Evolutionary conservation across 1,139 yeast genomes (phyloP).

Genomic region (Geotrichum australiense): DNA sequence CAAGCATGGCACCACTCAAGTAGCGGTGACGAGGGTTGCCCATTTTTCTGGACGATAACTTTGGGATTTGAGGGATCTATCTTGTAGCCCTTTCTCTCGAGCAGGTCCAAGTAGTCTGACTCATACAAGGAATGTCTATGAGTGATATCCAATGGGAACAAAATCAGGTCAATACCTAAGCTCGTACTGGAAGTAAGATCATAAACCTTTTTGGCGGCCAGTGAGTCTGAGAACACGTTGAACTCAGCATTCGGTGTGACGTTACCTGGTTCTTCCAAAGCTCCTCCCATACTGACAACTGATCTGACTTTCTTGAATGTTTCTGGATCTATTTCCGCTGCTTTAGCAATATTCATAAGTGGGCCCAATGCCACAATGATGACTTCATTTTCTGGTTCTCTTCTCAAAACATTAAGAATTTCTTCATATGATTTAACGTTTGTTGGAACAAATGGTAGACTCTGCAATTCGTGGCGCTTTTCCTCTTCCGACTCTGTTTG

Average conservation of each 20-base stretch:
- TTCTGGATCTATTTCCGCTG: conserved; percentile 35
- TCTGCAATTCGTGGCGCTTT: no score
- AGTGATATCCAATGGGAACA: conserved; percentile 39
- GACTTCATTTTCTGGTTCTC: conserved; percentile 35
- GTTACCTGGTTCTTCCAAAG: conserved; percentile 35
- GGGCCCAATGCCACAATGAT: conserved; percentile 39
- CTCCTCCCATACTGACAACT: conserved; percentile 39
- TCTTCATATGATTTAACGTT: conserved; percentile 31
- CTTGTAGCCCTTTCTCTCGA: conserved; percentile 16
- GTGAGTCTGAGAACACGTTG: conserved; percentile 38
- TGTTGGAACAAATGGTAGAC: conserved; percentile 31
- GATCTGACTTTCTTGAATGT: conserved; percentile 35
- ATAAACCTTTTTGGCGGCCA: conserved; percentile 38
- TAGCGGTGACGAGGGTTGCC: background rate
- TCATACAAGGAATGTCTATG: conserved; percentile 29
- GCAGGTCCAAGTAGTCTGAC: conserved; percentile 22
- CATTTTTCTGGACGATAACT: background rate
- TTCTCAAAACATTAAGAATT: conserved; percentile 33
- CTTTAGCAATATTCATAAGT: conserved; percentile 38
- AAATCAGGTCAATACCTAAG: conserved; percentile 28
- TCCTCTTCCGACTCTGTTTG: conserved; percentile 2
- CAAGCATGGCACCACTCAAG: conserved; percentile 24
- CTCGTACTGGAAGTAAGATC: conserved; percentile 29
- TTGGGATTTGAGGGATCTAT: background rate
- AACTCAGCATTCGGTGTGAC: conserved; percentile 40